phyloP scores from a whole-genome alignment of 2,329 filamentous ascomycete species.

The Sporothrix euskadiensis region DNA sequence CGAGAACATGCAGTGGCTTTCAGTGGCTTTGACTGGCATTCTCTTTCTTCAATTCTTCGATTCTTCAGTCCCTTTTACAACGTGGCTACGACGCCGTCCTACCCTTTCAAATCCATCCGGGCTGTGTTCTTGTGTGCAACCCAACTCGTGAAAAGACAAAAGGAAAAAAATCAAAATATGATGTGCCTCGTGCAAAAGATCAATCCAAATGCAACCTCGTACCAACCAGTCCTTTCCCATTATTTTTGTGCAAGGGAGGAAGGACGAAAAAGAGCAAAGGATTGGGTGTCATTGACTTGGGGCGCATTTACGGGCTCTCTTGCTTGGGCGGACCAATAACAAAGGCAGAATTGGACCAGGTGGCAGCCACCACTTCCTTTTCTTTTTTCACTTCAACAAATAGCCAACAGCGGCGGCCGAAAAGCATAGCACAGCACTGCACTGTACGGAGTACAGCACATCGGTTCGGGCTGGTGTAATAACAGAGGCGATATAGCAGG shows the following conservation, averaged over 20 bases:
- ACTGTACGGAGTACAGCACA: not conserved
- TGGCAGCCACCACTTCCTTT: not conserved
- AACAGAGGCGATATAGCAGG: slow-evolving; percentile 12
- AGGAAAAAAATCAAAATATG: not conserved
- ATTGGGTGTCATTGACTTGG: slow-evolving; percentile 22
- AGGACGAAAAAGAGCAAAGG: slow-evolving; percentile 10
- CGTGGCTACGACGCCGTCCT: slow-evolving; percentile 5
- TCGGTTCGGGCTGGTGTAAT: not conserved
- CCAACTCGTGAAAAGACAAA: not conserved
- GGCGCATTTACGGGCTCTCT: not conserved
- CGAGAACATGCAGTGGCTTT: slow-evolving; percentile 1
- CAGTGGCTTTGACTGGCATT: slow-evolving; percentile 2
- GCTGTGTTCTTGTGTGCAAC: slow-evolving; percentile 5
- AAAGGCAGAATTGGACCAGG: not conserved
- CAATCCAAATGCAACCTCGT: not conserved
- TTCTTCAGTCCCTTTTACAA: not conserved
- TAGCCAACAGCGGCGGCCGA: not conserved
- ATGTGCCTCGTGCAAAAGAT: not conserved
- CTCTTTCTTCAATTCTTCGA: no score
- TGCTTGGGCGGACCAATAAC: slow-evolving; percentile 10
- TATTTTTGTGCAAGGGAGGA: not conserved
- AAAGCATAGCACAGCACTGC: not conserved
- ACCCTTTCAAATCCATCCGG: not conserved
- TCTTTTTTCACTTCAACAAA: not conserved
- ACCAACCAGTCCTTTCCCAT: not conserved